Percentiles rank a stretch among this genome's conserved stretches.
Conservation (phyloP, 129 eudicot species). For the Smallanthus sonchifolius region DNA sequence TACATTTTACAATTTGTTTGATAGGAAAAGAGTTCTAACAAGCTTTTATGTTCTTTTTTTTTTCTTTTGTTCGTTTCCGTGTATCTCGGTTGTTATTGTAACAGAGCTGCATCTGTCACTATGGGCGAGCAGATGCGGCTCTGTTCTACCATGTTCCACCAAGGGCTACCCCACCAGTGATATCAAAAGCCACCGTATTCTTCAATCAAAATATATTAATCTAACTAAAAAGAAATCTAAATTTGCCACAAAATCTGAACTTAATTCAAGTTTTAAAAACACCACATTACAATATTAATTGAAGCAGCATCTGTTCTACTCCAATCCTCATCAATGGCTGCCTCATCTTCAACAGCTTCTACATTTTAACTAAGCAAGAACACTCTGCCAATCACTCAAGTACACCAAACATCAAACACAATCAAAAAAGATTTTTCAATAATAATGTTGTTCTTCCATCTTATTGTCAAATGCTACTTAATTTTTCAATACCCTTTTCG, state of each 20-base stretch:
- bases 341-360: slow-evolving; percentile 28
- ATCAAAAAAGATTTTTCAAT: slow-evolving; percentile 5
- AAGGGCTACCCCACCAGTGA: too few species aligned
- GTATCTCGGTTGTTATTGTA: not conserved
- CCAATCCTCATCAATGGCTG: slow-evolving; percentile 36
- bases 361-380: slow-evolving; percentile 26
- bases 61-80: not conserved
- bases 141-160: not conserved
- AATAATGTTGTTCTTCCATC: slow-evolving; percentile 31
- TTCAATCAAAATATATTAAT: not conserved
- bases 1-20: slow-evolving; percentile 26
- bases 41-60: not conserved
- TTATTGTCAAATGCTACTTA: slow-evolving; percentile 37
- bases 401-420: slow-evolving; percentile 11
- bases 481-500: not conserved
- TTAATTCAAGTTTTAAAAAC: not conserved
- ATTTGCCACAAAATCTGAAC: not conserved
- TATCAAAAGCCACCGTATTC: slow-evolving; percentile 1
- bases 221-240: slow-evolving; percentile 12
- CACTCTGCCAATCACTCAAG: slow-evolving; percentile 14
- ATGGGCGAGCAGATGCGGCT: too few species aligned
- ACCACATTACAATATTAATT: slow-evolving; percentile 3
- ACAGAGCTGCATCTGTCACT: not conserved
- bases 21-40: slow-evolving; percentile 28
- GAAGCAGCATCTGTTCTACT: not conserved